Conservation (phyloP, 2,329 filamentous ascomycete species). For the Colletotrichum musicola region DNA sequence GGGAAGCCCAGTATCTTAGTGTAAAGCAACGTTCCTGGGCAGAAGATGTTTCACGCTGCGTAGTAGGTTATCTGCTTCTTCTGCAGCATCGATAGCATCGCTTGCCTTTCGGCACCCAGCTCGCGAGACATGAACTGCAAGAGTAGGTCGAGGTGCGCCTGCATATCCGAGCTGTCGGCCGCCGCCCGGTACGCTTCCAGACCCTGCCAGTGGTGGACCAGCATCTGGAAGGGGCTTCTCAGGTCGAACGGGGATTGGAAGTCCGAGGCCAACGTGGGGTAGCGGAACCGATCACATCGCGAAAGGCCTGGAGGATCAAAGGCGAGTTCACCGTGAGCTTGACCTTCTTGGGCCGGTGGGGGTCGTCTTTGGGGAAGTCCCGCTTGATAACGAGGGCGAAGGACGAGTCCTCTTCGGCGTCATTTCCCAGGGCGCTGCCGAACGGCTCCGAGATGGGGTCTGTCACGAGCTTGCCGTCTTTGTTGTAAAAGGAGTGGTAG, state of each 20-base stretch:
- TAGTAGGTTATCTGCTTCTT: slow-evolving; percentile 44
- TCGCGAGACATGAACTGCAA: slow-evolving; percentile 48
- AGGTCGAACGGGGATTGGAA: slow-evolving; percentile 44
- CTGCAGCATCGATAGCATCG: slow-evolving; percentile 42
- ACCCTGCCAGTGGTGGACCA: slow-evolving; percentile 46
- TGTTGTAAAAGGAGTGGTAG: slow-evolving; percentile 40
- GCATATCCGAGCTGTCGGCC: slow-evolving; percentile 10
- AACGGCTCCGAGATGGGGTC: slow-evolving; percentile 43
- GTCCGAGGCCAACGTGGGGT: slow-evolving; percentile 44
- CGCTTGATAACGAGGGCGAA: slow-evolving; percentile 45
- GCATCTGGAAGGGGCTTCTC: slow-evolving; percentile 44
- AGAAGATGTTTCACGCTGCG: slow-evolving; percentile 45
- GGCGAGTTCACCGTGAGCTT: slow-evolving; percentile 46
- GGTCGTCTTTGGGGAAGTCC: slow-evolving; percentile 29
- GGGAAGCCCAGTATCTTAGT: slow-evolving; percentile 42
- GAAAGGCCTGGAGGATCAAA: slow-evolving; percentile 44
- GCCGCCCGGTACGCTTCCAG: slow-evolving; percentile 42
- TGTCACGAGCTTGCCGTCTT: slow-evolving; percentile 36
- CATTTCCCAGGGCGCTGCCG: slow-evolving; percentile 21
- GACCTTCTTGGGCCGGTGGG: slow-evolving; percentile 37
- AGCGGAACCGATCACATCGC: slow-evolving; percentile 42
- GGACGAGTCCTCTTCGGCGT: slow-evolving; percentile 40
- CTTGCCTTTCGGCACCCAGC: slow-evolving; percentile 41
- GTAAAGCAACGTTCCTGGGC: slow-evolving; percentile 45
- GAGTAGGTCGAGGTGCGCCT: slow-evolving; percentile 44